Percentiles rank a stretch among this genome's conserved stretches.
Evolutionary conservation across 768 basidiomycete genomes (phyloP).

Genomic region (Cyclocybe aegerita): DNA sequence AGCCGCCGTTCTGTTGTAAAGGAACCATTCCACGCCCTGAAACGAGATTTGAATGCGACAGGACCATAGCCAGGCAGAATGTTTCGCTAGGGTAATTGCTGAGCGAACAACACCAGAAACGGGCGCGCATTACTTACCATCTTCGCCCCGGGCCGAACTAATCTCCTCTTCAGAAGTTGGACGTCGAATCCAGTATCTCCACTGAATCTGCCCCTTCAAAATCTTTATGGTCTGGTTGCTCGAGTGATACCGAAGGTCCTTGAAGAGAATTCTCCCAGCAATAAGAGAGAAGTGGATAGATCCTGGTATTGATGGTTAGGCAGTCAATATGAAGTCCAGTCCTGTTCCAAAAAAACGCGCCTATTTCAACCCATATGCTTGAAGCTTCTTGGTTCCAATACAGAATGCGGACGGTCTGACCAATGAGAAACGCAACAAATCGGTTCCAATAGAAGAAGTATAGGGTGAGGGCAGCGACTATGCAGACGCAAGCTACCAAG

Average conservation of each 20-base stretch:
- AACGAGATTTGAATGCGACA: conserved; percentile 81
- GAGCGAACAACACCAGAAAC: neutral
- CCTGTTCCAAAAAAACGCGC: conserved; percentile 35
- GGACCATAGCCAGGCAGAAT: conserved; percentile 40
- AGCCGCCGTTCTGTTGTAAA: conserved; percentile 88
- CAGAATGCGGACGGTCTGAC: conserved; percentile 62
- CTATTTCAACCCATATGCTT: conserved; percentile 85
- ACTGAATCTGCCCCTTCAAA: conserved; percentile 82
- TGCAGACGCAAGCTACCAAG: conserved; percentile 62
- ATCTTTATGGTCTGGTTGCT: conserved; percentile 88
- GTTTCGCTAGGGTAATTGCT: conserved; percentile 27
- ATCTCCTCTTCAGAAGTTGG: conserved; percentile 78
- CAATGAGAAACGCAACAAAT: conserved; percentile 68
- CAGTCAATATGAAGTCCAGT: conserved; percentile 4
- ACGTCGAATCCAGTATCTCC: conserved; percentile 91
- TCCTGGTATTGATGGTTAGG: conserved; percentile 40
- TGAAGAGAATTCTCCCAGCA: conserved; percentile 83
- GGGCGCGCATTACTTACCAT: conserved; percentile 38
- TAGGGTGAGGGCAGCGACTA: conserved; percentile 54
- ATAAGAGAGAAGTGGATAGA: conserved; percentile 91
- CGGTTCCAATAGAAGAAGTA: conserved; percentile 95
- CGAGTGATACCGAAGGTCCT: conserved; percentile 87
- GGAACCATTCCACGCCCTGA: conserved; percentile 89
- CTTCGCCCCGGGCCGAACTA: conserved; percentile 46
- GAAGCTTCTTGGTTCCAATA: conserved; percentile 78